phyloP scores from a whole-genome alignment of 805 yeast genomes.

The Ogataea angusta region DNA sequence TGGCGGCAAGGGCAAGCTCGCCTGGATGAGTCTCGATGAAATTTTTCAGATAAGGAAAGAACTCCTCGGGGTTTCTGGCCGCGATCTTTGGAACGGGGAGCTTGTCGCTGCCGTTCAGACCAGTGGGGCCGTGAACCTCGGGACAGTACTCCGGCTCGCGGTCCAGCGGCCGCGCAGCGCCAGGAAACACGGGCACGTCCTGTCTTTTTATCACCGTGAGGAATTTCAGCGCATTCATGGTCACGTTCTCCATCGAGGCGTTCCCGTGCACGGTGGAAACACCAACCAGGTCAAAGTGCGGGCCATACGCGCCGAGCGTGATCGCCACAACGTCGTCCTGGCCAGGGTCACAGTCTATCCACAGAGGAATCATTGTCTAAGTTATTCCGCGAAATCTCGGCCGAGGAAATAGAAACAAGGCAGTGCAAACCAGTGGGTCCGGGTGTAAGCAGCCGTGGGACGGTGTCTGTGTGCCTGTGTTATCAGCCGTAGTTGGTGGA shows the following conservation, averaged over 20 bases:
- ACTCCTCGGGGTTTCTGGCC: slow-evolving; percentile 15
- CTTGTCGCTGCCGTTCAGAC: slow-evolving; percentile 70
- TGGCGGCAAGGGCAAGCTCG: slow-evolving; percentile 59
- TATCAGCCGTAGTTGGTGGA: no score
- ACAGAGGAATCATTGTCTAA: slow-evolving; percentile 50
- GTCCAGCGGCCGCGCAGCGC: slow-evolving; percentile 56
- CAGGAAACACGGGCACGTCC: slow-evolving; percentile 65
- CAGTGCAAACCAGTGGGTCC: background rate
- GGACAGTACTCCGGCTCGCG: slow-evolving; percentile 52
- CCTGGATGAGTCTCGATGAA: slow-evolving; percentile 36
- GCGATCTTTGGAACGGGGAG: slow-evolving; percentile 46
- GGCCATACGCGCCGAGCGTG: slow-evolving; percentile 57
- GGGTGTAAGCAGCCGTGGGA: background rate
- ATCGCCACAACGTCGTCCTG: slow-evolving; percentile 85
- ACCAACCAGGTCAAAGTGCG: slow-evolving; percentile 57
- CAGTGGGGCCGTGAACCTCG: slow-evolving; percentile 69
- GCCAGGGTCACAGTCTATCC: slow-evolving; percentile 94
- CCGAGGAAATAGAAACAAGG: slow-evolving; percentile 2
- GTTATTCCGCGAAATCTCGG: slow-evolving; percentile 4
- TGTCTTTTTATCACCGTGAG: slow-evolving; percentile 54
- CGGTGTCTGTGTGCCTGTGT: no score
- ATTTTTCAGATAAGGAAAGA: slow-evolving; percentile 25
- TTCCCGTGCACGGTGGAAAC: slow-evolving; percentile 78
- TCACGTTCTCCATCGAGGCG: slow-evolving; percentile 59
- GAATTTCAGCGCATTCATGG: slow-evolving; percentile 64